phyloP scores from a whole-genome alignment of 2,329 filamentous ascomycete genomes.

The Tolypocladium nubicola region DNA sequence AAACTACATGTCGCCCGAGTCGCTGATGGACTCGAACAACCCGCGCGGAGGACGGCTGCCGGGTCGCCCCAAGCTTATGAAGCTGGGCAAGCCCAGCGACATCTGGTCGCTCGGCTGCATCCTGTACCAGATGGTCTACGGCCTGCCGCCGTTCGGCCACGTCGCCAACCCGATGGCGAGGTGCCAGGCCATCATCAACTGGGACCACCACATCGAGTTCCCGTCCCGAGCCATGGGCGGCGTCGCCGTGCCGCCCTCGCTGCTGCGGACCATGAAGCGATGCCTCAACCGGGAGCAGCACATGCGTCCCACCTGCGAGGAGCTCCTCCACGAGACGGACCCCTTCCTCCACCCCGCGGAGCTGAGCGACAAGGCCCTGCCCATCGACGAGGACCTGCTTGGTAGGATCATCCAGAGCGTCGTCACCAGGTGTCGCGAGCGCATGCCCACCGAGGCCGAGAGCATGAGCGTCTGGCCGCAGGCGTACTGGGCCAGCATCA shows the following conservation, averaged over 20 bases:
- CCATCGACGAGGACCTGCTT: constrained; percentile 52
- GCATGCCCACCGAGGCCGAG: constrained; percentile 49
- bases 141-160: constrained; percentile 89
- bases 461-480: constrained; percentile 44
- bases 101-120: constrained; percentile 96
- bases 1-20: constrained; percentile 98
- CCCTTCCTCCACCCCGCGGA: constrained; percentile 55
- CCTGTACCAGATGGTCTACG: constrained; percentile 95
- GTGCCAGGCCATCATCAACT: constrained; percentile 80
- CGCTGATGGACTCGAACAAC: constrained; percentile 77
- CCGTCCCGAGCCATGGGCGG: constrained; percentile 59
- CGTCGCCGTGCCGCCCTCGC: constrained; percentile 44
- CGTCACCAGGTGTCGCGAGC: constrained; percentile 45
- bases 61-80: constrained; percentile 66
- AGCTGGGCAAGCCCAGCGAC: constrained; percentile 89
- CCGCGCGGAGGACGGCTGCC: constrained; percentile 32
- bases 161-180: constrained; percentile 79
- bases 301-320: constrained; percentile 51
- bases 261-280: constrained; percentile 50
- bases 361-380: constrained; percentile 41
- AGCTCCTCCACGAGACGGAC: constrained; percentile 48
- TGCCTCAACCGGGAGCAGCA: constrained; percentile 54
- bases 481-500: constrained; percentile 51
- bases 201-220: constrained; percentile 62
- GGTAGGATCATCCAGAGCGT: constrained; percentile 53